Percentiles rank a stretch among this genome's conserved stretches.
These are phyloP conservation scores for Puccinia horiana DNA, from an alignment of 1,284 basidiomycete genomes.

Conservation along the genomic window DNA sequence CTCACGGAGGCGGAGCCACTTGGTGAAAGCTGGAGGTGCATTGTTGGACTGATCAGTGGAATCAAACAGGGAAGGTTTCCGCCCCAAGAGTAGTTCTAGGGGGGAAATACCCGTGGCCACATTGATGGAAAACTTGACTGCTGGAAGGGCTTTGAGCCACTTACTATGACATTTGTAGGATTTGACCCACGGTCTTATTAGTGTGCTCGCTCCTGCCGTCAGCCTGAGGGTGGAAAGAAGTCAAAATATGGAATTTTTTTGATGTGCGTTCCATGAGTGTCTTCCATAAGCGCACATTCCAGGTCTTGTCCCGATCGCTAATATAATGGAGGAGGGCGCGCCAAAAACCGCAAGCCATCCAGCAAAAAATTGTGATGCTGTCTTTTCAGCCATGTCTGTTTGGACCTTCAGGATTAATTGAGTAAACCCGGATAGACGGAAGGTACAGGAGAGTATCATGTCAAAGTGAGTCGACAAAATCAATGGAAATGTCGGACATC, in stretches of 20 bases:
- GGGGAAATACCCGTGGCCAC: constrained; percentile 48
- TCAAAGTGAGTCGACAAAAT: constrained; percentile 17
- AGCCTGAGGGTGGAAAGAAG: constrained; percentile 53
- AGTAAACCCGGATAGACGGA: background rate
- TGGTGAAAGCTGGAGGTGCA: background rate
- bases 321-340: constrained; percentile 53
- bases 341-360: constrained; percentile 36
- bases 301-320: constrained; percentile 54
- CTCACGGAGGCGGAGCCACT: background rate
- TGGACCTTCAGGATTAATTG: background rate
- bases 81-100: constrained; percentile 50
- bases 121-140: constrained; percentile 51
- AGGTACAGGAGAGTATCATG: background rate
- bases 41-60: background rate
- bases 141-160: constrained; percentile 48
- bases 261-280: constrained; percentile 41
- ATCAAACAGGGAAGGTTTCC: constrained; percentile 51
- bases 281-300: constrained; percentile 54
- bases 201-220: constrained; percentile 50
- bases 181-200: constrained; percentile 57
- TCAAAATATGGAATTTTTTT: background rate
- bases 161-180: constrained; percentile 54
- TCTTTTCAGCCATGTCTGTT: background rate
- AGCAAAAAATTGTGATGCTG: background rate
- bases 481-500: constrained; percentile 37